Base-by-base conservation (phyloP, 306 rosid genomes). In the Vigna hirtella region DNA sequence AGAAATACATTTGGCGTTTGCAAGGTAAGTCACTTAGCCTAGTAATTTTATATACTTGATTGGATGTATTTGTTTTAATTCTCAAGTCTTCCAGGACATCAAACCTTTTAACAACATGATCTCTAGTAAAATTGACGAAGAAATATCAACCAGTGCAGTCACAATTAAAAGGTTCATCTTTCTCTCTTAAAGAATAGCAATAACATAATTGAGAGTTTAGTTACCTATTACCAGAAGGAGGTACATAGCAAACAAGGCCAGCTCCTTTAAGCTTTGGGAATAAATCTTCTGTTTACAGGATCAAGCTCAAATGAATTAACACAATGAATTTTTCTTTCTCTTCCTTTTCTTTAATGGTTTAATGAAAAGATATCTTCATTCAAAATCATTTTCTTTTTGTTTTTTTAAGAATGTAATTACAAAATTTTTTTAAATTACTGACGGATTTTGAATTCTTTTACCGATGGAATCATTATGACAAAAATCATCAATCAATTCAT, bases 201-300 rank as follows among this genome's bases (percentile, higher is more conserved):
- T 43, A 34, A 36, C 67, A 28, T 17, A 30, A 52, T 40, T 32
- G 55, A 77, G 56, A 64, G 53, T 38, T 56, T 70, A 70, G 34
- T 83, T 86, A 93, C 98, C 98, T 83, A 79, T 93, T 93, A 66
- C 98, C 98, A 56, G 98, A 87, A 73, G 98, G 98, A 80, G 98
- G 98, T 14, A 93, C 98, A 38, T 97, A 93, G 83, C 96, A 93
- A 53, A 90, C 88, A 69, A 93, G 91, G 62, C 56, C 90, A 74
- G 98, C 93, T 77, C 91, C 98, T 14, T 62, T 61, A 61, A 93
- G 89, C 82, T 71, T 75, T 8, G 91, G 96, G 81, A 69, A 93
- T 43, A 76, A 61, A 50, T 49, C 80, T 34, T 74, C 88, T 66
- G 73, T 62, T 58, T 73, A 85, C 70, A 85, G 38, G 65, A 82